phyloP scores from a whole-genome alignment of 192 early-diverging fungal species.

The Coemansia sp. region DNA sequence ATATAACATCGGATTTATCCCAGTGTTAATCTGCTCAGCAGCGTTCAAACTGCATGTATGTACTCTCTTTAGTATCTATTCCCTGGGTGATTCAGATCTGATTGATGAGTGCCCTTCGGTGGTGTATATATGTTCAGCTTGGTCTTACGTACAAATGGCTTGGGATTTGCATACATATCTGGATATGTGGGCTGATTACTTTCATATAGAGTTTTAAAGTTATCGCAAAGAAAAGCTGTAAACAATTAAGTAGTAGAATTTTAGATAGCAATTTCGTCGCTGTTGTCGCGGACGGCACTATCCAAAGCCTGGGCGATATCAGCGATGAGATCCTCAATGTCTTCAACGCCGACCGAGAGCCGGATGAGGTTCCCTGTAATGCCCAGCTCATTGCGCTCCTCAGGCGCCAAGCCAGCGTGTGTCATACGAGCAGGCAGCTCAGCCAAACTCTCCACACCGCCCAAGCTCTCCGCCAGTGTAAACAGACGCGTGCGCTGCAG shows the following conservation, averaged over 20 bases:
- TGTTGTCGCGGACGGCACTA: slow-evolving; percentile 52
- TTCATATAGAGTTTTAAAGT: no score
- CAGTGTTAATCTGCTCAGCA: no score
- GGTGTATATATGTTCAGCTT: no score
- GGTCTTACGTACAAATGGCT: no score
- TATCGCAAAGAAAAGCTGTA: no score
- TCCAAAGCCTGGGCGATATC: slow-evolving; percentile 75
- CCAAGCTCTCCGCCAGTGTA: slow-evolving; percentile 94
- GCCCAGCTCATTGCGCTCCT: slow-evolving; percentile 80
- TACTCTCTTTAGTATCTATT: no score
- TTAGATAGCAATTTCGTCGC: slow-evolving; percentile 11
- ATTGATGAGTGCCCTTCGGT: no score
- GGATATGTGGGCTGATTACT: no score
- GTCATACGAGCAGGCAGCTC: slow-evolving; percentile 97
- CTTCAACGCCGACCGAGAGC: slow-evolving; percentile 93
- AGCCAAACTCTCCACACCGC: slow-evolving; percentile 92
- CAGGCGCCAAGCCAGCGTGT: slow-evolving; percentile 86
- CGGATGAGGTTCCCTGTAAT: slow-evolving; percentile 94
- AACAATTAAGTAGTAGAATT: not conserved
- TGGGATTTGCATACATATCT: no score
- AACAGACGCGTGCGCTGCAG: slow-evolving; percentile 78
- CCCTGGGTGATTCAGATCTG: no score
- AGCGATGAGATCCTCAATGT: slow-evolving; percentile 79
- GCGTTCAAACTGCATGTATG: no score
- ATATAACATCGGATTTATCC: no score